Evolutionary conservation across 2,329 filamentous ascomycete species (phyloP).

Genomic region (Orbilia quercus): DNA sequence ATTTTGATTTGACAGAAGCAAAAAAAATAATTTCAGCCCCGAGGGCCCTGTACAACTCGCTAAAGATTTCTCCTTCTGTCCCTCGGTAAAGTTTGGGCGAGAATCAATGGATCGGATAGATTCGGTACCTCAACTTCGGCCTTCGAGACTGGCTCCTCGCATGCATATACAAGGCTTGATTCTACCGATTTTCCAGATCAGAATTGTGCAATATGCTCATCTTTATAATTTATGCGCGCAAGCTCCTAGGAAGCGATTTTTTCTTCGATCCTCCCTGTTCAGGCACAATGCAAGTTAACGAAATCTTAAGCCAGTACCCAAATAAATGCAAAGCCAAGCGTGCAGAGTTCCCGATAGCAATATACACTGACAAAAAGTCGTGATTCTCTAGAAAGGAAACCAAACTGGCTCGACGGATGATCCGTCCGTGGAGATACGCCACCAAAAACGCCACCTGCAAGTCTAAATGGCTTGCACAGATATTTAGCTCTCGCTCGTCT

Average conservation of each 20-base stretch:
- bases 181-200: constrained; percentile 21
- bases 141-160: constrained; percentile 3
- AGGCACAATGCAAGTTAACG: constrained; percentile 40
- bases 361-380: constrained; percentile 15
- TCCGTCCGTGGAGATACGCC: constrained; percentile 24
- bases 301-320: not conserved
- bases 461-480: not conserved
- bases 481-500: not conserved
- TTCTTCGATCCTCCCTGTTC: constrained; percentile 23
- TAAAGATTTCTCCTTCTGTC: constrained; percentile 53
- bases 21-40: not conserved
- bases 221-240: constrained; percentile 39
- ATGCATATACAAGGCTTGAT: constrained; percentile 19
- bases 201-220: constrained; percentile 22
- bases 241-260: constrained; percentile 19
- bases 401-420: constrained; percentile 15
- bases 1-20: not conserved
- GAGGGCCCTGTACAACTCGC: constrained; percentile 35
- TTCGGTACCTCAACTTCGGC: constrained; percentile 44
- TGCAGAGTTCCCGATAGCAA: constrained; percentile 4
- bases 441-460: constrained; percentile 47
- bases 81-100: no score
- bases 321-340: not conserved
- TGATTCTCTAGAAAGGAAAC: not conserved
- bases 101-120: constrained; percentile 1